Percentiles rank a stretch among this genome's conserved stretches.
These are phyloP conservation scores for Curvularia hawaiiensis DNA, from an alignment of 2,329 filamentous ascomycete genomes.

Conservation along the genomic window DNA sequence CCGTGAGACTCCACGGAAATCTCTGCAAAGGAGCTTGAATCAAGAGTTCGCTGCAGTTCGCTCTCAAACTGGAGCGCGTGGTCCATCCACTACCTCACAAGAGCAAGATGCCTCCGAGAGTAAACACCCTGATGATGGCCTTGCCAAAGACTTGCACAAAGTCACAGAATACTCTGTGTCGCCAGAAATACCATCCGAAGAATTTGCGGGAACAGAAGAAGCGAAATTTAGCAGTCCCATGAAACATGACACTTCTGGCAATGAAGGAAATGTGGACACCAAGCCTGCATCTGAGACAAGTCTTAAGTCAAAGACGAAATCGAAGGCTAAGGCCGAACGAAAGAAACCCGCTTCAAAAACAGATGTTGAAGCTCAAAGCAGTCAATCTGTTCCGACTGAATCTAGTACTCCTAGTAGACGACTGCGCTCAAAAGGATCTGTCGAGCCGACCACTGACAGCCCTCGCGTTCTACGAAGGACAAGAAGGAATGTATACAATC, in stretches of 20 bases:
- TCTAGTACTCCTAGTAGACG: conserved; percentile 13
- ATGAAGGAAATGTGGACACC: neutral
- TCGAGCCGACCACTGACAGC: conserved; percentile 12
- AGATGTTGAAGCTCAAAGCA: neutral
- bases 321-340: conserved; percentile 2
- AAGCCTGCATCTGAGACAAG: conserved; percentile 15
- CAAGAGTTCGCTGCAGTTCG: conserved; percentile 12
- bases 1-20: conserved; percentile 21
- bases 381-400: conserved; percentile 11
- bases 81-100: conserved; percentile 30
- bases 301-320: conserved; percentile 7
- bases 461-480: conserved; percentile 22
- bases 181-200: conserved; percentile 31
- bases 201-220: conserved; percentile 10
- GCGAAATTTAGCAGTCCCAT: conserved; percentile 20
- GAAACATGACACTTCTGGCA: conserved; percentile 1
- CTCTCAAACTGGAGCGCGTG: conserved; percentile 16
- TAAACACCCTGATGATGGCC: conserved; percentile 30
- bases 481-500: conserved; percentile 18
- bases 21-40: conserved; percentile 17
- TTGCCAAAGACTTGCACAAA: conserved; percentile 37
- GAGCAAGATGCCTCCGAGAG: conserved; percentile 29
- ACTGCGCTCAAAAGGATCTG: conserved; percentile 12
- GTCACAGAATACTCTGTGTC: conserved; percentile 38
- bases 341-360: conserved; percentile 8